Percentiles rank a stretch among this genome's conserved stretches.
These are phyloP conservation scores for Cordia subcordata DNA, from an alignment of 257 asterid genomes.

Conservation along the genomic window DNA sequence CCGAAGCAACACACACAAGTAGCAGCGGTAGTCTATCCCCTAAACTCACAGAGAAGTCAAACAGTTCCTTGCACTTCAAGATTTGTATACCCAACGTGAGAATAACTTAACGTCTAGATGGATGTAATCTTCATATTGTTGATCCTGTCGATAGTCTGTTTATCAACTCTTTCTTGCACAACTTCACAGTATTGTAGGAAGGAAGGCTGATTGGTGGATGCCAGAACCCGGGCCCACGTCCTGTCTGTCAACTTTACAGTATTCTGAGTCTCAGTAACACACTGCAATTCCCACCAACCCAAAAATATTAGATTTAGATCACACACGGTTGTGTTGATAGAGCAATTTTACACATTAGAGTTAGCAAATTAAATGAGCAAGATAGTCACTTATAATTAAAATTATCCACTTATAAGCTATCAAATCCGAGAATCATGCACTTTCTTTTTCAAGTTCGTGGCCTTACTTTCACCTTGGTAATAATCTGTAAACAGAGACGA, in stretches of 20 bases:
- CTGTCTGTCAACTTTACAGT: constrained; percentile 72
- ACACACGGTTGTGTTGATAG: neutral
- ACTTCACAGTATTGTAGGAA: constrained; percentile 42
- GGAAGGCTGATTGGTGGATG: constrained; percentile 90
- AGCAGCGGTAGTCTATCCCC: too few species aligned
- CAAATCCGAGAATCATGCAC: too few species aligned
- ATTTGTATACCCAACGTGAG: neutral
- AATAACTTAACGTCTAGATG: constrained; percentile 16
- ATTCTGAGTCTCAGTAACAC: constrained; percentile 71
- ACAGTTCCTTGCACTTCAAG: neutral
- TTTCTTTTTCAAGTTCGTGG: too few species aligned
- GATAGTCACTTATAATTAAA: too few species aligned
- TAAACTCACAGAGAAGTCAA: too few species aligned
- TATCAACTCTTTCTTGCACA: constrained; percentile 39
- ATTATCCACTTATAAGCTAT: too few species aligned
- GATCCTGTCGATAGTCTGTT: constrained; percentile 43
- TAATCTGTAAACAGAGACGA: too few species aligned
- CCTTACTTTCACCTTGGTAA: too few species aligned
- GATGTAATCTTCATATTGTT: constrained; percentile 49
- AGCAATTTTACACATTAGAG: neutral
- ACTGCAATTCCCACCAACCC: constrained; percentile 40
- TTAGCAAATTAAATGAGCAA: too few species aligned
- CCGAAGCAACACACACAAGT: neutral
- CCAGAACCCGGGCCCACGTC: constrained; percentile 97
- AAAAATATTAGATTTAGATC: constrained; percentile 9